These are phyloP conservation scores for Hylodesmum podocarpum DNA, from an alignment of 306 rosid genomes.

Conservation along the genomic window DNA sequence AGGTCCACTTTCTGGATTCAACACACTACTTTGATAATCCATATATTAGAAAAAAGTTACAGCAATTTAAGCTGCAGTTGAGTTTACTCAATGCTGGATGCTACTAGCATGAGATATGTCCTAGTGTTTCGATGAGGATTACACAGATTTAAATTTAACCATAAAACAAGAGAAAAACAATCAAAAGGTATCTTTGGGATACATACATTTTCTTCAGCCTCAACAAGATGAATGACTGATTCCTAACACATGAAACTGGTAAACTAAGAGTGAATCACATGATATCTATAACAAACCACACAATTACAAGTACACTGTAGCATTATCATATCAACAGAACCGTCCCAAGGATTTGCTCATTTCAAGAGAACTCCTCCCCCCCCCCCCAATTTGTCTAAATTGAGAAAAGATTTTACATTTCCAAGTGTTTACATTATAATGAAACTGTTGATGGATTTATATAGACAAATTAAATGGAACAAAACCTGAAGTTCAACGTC, in stretches of 20 bases:
- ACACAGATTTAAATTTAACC: neutral
- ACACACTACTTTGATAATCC: slow-evolving; percentile 4
- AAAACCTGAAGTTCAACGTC: slow-evolving; percentile 82
- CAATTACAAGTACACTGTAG: neutral
- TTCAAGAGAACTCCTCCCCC: neutral
- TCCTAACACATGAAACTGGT: neutral
- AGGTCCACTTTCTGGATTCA: slow-evolving; percentile 5
- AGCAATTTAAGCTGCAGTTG: slow-evolving; percentile 21
- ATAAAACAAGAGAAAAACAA: neutral
- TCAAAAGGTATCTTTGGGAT: neutral
- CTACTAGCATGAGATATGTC: neutral
- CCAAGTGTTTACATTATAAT: neutral
- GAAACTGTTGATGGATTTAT: neutral
- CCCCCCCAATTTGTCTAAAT: neutral
- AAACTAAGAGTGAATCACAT: neutral
- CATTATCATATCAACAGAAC: slow-evolving; percentile 21
- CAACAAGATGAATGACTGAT: slow-evolving; percentile 16
- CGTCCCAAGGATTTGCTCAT: neutral
- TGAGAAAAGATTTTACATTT: neutral
- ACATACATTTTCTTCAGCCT: slow-evolving; percentile 8
- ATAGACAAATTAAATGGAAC: neutral
- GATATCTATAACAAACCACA: neutral
- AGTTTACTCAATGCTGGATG: neutral
- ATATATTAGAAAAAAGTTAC: slow-evolving; percentile 8
- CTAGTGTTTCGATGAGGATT: neutral